These are phyloP conservation scores for Sungouiella blattae DNA, from an alignment of 805 yeast species.

Conservation along the genomic window DNA sequence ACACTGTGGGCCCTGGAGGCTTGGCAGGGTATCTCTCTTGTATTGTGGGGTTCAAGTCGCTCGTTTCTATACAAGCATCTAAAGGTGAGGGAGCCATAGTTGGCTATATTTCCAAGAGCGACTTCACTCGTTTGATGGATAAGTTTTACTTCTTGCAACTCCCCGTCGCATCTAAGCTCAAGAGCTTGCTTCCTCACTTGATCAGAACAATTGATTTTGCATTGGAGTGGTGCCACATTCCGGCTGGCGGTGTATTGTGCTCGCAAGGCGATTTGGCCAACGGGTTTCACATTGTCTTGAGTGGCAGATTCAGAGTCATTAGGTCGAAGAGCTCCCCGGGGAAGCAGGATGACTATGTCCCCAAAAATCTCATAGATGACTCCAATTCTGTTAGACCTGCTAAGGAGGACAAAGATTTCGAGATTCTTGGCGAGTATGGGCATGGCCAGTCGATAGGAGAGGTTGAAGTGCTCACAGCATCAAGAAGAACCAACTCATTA, in stretches of 20 bases:
- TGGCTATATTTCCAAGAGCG: constrained; percentile 65
- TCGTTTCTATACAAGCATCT: constrained; percentile 65
- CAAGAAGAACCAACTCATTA: constrained; percentile 62
- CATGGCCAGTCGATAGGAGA: constrained; percentile 96
- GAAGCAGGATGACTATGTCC: constrained; percentile 3
- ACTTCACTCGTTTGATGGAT: constrained; percentile 66
- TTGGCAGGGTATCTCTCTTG: constrained; percentile 86
- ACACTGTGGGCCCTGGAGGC: constrained; percentile 70
- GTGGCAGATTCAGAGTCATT: constrained; percentile 79
- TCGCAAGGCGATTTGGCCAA: constrained; percentile 84
- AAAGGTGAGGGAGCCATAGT: constrained; percentile 53
- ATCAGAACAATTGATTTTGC: constrained; percentile 82
- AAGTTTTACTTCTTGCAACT: constrained; percentile 72
- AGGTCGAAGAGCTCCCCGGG: constrained; percentile 18
- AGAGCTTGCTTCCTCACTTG: constrained; percentile 61
- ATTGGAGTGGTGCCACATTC: constrained; percentile 87
- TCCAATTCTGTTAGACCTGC: constrained; percentile 8
- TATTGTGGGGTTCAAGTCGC: constrained; percentile 72
- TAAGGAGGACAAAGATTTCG: constrained; percentile 20
- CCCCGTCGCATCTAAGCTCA: constrained; percentile 71
- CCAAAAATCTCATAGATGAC: constrained; percentile 21
- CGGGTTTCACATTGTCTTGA: constrained; percentile 84
- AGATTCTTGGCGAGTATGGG: constrained; percentile 72
- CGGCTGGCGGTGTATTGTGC: constrained; percentile 80
- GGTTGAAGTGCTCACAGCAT: constrained; percentile 85